Base-by-base conservation (phyloP, 2,329 filamentous ascomycete species). In the Epichloe elymi region DNA sequence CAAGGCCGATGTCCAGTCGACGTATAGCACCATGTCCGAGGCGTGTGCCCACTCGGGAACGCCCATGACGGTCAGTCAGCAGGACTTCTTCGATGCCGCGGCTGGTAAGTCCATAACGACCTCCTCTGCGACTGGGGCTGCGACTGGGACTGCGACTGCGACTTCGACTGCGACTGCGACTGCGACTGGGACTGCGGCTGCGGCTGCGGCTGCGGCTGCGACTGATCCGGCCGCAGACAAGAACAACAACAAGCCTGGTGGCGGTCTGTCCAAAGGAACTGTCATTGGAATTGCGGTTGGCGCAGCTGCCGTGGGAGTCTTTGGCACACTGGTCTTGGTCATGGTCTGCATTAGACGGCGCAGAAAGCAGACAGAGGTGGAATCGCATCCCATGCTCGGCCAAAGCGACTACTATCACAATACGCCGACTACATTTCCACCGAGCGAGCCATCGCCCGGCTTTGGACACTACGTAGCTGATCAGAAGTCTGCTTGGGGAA, bases 21-120 rank as follows among this genome's bases (percentile, higher is more conserved):
- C 74, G 15, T 79, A 74, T 56, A 57, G 61, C 6, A 71, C 62
- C 3, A 68, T 79, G 65, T 53, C 58, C 3, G 57, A 57, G 14
- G 71, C 73, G 11, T 79, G 76, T 57, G 56, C 60, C 2, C 60
- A 65, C 23, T 74, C 72, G 0, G 59, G 65, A 3, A 74, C 73
- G 7, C 70, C 70, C 0, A 59, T 79, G 19, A 59, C 58, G 26
- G 58, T 79, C 0, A 63, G 63, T 15, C 62, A 72, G 57, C 56
- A 62, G 23, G 64, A 70, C 19, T 78, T 74, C 54, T 50, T 74
- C 46, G 53, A 54, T 3, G 57, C 62, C 1, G 61, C 50, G 26
- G 53, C 20, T 17, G 50, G 37, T 3, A n/a, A 20, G 1, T 26
- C 20, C 15, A 39, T 6, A 38, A 51, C 47, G n/a, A 47, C 30